These are phyloP conservation scores for Amylostereum chailletii DNA, from an alignment of 1,284 basidiomycete species.

Conservation along the genomic window DNA sequence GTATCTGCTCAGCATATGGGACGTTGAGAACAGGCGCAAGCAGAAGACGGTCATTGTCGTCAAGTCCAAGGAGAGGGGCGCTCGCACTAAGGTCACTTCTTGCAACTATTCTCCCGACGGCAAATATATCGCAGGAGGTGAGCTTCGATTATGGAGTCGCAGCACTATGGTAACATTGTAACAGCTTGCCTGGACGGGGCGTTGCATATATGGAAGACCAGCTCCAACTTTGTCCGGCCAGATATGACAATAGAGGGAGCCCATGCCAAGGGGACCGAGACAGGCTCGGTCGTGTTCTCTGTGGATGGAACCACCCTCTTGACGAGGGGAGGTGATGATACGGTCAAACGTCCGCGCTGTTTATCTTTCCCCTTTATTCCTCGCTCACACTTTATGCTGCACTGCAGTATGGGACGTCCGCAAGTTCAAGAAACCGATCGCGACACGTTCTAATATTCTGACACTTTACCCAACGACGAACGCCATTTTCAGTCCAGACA, in stretches of 20 bases:
- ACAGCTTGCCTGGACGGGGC: slow-evolving; percentile 86
- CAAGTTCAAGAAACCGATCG: slow-evolving; percentile 80
- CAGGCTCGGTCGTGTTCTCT: slow-evolving; percentile 78
- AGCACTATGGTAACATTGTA: neutral
- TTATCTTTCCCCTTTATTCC: slow-evolving; percentile 1
- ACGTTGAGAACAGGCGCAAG: slow-evolving; percentile 79
- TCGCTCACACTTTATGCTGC: slow-evolving; percentile 3
- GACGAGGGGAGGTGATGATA: slow-evolving; percentile 88
- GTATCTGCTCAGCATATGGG: slow-evolving; percentile 71
- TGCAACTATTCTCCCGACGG: slow-evolving; percentile 86
- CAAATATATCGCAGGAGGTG: slow-evolving; percentile 78
- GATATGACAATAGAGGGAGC: slow-evolving; percentile 80
- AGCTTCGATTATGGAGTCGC: slow-evolving; percentile 20
- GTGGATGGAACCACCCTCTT: slow-evolving; percentile 76
- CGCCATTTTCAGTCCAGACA: slow-evolving; percentile 89
- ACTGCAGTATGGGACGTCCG: slow-evolving; percentile 87
- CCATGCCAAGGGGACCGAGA: slow-evolving; percentile 77
- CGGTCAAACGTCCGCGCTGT: slow-evolving; percentile 75
- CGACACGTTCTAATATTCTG: slow-evolving; percentile 51
- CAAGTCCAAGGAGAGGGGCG: slow-evolving; percentile 93
- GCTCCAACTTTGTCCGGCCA: slow-evolving; percentile 86
- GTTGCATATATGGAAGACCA: slow-evolving; percentile 89
- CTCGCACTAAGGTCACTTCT: slow-evolving; percentile 84
- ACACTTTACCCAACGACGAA: slow-evolving; percentile 88
- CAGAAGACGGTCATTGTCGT: slow-evolving; percentile 94